phyloP scores from a whole-genome alignment of 495 filamentous ascomycete species.

The Penicillium herquei region DNA sequence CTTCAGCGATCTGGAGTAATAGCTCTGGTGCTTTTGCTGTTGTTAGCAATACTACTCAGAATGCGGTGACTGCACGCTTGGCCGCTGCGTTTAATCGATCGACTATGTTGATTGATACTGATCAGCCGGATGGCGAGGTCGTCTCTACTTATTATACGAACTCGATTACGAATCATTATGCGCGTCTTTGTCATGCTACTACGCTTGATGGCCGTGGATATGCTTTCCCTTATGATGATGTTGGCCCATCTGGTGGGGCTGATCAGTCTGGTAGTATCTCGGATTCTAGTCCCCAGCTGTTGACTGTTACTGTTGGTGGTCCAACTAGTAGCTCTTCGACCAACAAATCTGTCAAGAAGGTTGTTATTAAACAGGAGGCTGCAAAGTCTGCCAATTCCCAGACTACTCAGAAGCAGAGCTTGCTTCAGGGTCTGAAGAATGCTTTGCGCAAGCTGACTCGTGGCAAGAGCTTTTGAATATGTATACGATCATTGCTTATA shows the following conservation, averaged over 20 bases:
- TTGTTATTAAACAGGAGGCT: neutral
- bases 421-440: slow-evolving; percentile 10
- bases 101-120: slow-evolving; percentile 50
- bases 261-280: slow-evolving; percentile 67
- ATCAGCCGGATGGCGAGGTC: slow-evolving; percentile 50
- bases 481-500: no score
- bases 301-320: slow-evolving; percentile 65
- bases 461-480: neutral
- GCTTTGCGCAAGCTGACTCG: slow-evolving; percentile 12
- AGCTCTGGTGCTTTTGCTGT: slow-evolving; percentile 66
- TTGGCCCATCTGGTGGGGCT: slow-evolving; percentile 51
- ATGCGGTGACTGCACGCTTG: slow-evolving; percentile 61
- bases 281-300: slow-evolving; percentile 52
- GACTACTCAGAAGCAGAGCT: slow-evolving; percentile 5
- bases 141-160: slow-evolving; percentile 53
- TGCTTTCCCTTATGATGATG: slow-evolving; percentile 80
- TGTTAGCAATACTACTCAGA: slow-evolving; percentile 42
- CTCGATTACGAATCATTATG: slow-evolving; percentile 68
- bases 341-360: neutral
- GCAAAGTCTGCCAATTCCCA: neutral
- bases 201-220: slow-evolving; percentile 65
- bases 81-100: slow-evolving; percentile 68
- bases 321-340: slow-evolving; percentile 7
- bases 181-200: slow-evolving; percentile 61
- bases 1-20: slow-evolving; percentile 68